Base-by-base conservation (phyloP, 805 yeast species). In the Candida takata region DNA sequence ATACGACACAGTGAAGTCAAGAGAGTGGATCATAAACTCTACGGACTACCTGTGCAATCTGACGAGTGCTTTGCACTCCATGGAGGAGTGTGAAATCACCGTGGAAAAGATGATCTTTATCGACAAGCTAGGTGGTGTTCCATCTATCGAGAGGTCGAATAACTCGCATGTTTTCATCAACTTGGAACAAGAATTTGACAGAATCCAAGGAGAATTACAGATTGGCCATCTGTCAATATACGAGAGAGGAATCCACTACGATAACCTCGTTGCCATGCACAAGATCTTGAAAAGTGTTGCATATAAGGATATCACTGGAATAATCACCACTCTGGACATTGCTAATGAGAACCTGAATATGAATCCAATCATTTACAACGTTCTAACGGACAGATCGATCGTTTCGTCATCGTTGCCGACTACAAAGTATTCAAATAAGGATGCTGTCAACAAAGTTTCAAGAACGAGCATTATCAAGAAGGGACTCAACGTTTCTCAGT, bases 351-450 rank as follows among this genome's bases (percentile, higher is more conserved):
- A 53, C 13, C 39, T 58, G 5, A 57, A 56, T 10, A 69, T 72
- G 41, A 92, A 92, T 55, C 98, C 99, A 2, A 71, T 92, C 28
- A 76, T 92, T 12, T 85, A 88, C 58, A 92, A 92, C 54, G 72
- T 92, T 12, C 66, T 92, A 26, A 92, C 99, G 0, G 97, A 92
- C 55, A 66, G 97, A 35, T 86, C 97, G 1, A 69, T 85, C 8
- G 79, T 90, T 15, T 86, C 96, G 2, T 85, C 96, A 0, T 88
- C 97, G 0, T 64, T 92, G 28, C 97, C 98, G 0, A 76, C 84
- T 18, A 70, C 56, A 19, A 65, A 64, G 40, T 54, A 54, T 21
- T 43, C 48, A 4, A 36, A 47, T n/a, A 41, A 38, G 11, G 48
- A 45, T 24, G 18, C 44, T 3, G 33, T 33, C 13, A 51, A 52